Evolutionary conservation across 1,284 basidiomycete genomes (phyloP).

Genomic region (Trichosporon sp.): DNA sequence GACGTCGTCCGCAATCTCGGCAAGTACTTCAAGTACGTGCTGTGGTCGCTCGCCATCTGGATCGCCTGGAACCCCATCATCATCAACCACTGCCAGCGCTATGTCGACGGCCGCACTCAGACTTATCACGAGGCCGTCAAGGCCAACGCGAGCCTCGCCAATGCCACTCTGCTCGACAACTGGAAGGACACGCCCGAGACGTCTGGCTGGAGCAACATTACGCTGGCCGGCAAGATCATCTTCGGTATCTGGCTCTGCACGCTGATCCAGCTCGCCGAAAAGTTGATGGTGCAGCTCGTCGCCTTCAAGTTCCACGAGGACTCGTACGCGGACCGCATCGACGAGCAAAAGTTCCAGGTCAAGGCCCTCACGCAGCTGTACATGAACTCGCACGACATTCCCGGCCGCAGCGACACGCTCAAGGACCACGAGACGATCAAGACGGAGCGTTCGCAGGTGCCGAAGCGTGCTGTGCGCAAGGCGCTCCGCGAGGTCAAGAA

Average conservation of each 20-base stretch:
- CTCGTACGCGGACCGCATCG: slow-evolving; percentile 81
- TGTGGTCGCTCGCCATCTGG: slow-evolving; percentile 65
- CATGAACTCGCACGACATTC: slow-evolving; percentile 66
- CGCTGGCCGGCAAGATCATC: slow-evolving; percentile 40
- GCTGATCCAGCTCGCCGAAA: slow-evolving; percentile 70
- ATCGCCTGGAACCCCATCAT: slow-evolving; percentile 66
- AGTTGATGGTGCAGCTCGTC: slow-evolving; percentile 81
- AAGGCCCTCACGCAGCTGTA: slow-evolving; percentile 69
- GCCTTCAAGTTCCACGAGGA: slow-evolving; percentile 72
- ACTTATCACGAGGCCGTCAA: neutral
- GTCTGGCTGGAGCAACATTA: slow-evolving; percentile 27
- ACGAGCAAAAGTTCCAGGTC: slow-evolving; percentile 75
- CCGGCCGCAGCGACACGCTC: slow-evolving; percentile 63
- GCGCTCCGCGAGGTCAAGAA: slow-evolving; percentile 65
- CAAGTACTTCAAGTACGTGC: slow-evolving; percentile 60
- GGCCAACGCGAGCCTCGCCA: slow-evolving; percentile 9
- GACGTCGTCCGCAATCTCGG: slow-evolving; percentile 67
- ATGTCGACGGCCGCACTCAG: neutral
- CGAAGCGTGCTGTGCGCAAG: slow-evolving; percentile 63
- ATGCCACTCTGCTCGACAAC: neutral
- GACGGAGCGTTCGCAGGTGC: slow-evolving; percentile 52
- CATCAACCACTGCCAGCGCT: slow-evolving; percentile 25
- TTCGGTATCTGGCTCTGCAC: slow-evolving; percentile 71
- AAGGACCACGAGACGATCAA: slow-evolving; percentile 47
- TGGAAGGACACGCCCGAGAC: slow-evolving; percentile 41